phyloP scores from a whole-genome alignment of 495 filamentous ascomycete genomes.

The Podospora australis region DNA sequence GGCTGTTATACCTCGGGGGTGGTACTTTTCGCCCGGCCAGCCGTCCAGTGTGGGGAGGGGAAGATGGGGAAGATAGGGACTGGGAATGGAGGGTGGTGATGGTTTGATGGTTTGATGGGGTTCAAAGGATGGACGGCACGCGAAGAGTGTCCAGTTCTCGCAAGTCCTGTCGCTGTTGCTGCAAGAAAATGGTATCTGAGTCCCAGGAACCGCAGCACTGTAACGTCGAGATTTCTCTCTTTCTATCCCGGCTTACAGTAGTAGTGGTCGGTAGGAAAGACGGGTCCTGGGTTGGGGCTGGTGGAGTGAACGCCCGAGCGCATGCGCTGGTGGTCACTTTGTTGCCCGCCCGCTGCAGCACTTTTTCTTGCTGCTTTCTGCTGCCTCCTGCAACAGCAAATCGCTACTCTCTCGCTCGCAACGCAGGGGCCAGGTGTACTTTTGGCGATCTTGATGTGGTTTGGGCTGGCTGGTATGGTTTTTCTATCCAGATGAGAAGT shows the following conservation, averaged over 20 bases:
- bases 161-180: constrained; percentile 1
- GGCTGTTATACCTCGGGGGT: constrained; percentile 18
- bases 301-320: constrained; percentile 19
- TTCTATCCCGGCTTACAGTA: constrained; percentile 1
- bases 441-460: constrained; percentile 1
- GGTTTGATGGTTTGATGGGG: not conserved
- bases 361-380: not conserved
- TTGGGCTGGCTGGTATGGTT: not conserved
- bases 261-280: constrained; percentile 1
- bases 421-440: not conserved
- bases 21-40: not conserved
- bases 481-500: not conserved
- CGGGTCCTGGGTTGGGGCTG: constrained; percentile 8
- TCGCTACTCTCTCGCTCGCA: no score
- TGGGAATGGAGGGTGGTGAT: constrained; percentile 3
- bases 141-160: not conserved
- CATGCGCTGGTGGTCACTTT: constrained; percentile 6
- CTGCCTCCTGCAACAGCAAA: not conserved
- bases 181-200: constrained; percentile 1
- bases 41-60: constrained; percentile 9
- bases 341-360: constrained; percentile 1
- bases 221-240: constrained; percentile 10
- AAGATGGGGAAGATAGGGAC: constrained; percentile 2
- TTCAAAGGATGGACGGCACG: constrained; percentile 5
- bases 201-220: constrained; percentile 11